These are phyloP conservation scores for Lactifluus subvellereus DNA, from an alignment of 768 basidiomycete species.

Conservation along the genomic window DNA sequence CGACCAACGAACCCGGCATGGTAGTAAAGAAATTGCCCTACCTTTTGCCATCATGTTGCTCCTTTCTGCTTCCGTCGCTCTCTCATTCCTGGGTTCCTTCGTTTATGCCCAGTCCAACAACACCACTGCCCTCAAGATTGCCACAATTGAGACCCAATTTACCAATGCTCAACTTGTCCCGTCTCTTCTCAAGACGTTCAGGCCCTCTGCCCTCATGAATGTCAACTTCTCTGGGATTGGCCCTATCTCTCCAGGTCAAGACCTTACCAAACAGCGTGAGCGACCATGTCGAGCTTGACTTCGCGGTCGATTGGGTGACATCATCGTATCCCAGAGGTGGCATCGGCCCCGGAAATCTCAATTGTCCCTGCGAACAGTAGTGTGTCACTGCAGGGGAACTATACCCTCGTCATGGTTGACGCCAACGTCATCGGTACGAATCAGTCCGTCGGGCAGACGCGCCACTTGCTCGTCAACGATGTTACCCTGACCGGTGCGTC, in stretches of 20 bases:
- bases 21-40: background rate
- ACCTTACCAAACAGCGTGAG: conserved; percentile 52
- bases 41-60: conserved; percentile 2
- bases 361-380: conserved; percentile 47
- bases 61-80: conserved; percentile 25
- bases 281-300: conserved; percentile 17
- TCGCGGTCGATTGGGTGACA: background rate
- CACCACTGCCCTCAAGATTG: conserved; percentile 38
- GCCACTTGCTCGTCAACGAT: conserved; percentile 78
- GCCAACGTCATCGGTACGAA: conserved; percentile 62
- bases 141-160: conserved; percentile 66
- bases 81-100: conserved; percentile 39
- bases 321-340: conserved; percentile 42
- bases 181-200: conserved; percentile 51
- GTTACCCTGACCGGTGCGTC: conserved; percentile 44
- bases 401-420: conserved; percentile 72
- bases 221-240: conserved; percentile 49
- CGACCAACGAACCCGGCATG: background rate
- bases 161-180: conserved; percentile 56
- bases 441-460: conserved; percentile 52
- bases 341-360: conserved; percentile 47
- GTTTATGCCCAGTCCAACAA: conserved; percentile 41
- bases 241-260: conserved; percentile 52
- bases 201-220: conserved; percentile 50
- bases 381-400: conserved; percentile 42